Base-by-base conservation (phyloP, 257 asterid genomes). In the Coffea canephora region DNA sequence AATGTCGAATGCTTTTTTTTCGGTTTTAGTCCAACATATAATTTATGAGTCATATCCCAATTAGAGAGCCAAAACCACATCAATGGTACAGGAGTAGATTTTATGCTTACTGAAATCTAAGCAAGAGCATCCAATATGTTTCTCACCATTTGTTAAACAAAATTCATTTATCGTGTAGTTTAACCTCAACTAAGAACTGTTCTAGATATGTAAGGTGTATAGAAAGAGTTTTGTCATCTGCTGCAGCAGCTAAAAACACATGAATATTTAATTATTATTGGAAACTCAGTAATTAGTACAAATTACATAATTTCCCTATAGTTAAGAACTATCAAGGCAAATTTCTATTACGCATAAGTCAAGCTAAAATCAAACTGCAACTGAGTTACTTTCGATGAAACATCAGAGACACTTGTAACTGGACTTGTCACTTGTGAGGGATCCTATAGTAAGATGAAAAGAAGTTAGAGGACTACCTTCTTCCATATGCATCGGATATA, bases 401-500 rank as follows among this genome's bases (percentile, higher is more conserved):
- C 65, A 57, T 57, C 27, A 73, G 10, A 27, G 65, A 23, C 9
- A 50, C 46, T 73, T 49, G 50, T 15, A 13, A 18, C 48, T 3
- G 41, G 49, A 65, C 31, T 39, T 39, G 43, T 39, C 43, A 39
- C 5, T 21, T 6, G 2, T 10, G 43, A 39, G 43, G 5, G 43
- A 2, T 39, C 43, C 43, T 39, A 39, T 39, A 39, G 43, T 39
- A 39, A 39, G 43, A 39, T 39, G 23, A 21, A 15, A 49, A 13
- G 21, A 66, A 52, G 59, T 9, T 41, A 39, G 48, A 43, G 8
- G 27, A 31, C 57, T 86, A 91, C 97, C 95, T 90, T 90, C 96
- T 91, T 54, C 97, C 97, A 80, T 12, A 87, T 41, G 80, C 82
- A 85, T 93, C 96, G 31, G 97, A 85, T 83, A 93, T 84, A 68